These are phyloP conservation scores for Kluyveromyces wickerhamii DNA, from an alignment of 805 yeast genomes.

Conservation along the genomic window DNA sequence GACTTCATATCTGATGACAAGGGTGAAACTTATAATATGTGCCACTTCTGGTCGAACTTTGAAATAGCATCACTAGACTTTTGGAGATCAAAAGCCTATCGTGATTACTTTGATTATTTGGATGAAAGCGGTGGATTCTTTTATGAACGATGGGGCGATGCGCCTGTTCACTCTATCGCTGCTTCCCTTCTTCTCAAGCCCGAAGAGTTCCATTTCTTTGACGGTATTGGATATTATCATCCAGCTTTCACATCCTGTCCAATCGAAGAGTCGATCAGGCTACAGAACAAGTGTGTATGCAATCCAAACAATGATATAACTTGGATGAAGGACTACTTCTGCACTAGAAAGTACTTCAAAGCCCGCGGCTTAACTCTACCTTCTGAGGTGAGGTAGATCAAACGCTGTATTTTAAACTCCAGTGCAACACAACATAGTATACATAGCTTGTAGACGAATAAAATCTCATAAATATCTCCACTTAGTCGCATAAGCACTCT, in stretches of 20 bases:
- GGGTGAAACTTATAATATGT: constrained; percentile 59
- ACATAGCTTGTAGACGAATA: too few species aligned
- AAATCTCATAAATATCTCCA: too few species aligned
- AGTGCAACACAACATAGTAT: too few species aligned
- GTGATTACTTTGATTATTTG: constrained; percentile 50
- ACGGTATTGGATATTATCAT: constrained; percentile 69
- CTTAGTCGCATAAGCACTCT: too few species aligned
- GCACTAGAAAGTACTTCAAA: constrained; percentile 52
- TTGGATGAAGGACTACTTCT: constrained; percentile 61
- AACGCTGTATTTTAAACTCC: too few species aligned
- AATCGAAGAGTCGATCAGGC: constrained; percentile 41
- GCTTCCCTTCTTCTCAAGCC: constrained; percentile 51
- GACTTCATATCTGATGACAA: constrained; percentile 56
- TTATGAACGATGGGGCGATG: constrained; percentile 92
- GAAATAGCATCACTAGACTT: constrained; percentile 68
- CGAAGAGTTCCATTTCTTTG: constrained; percentile 59
- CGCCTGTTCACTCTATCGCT: constrained; percentile 81
- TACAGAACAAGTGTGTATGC: constrained; percentile 58
- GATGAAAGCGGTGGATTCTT: constrained; percentile 72
- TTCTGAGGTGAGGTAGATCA: constrained; percentile 8
- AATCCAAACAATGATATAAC: constrained; percentile 53
- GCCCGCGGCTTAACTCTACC: constrained; percentile 20
- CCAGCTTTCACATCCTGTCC: constrained; percentile 63
- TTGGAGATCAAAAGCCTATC: constrained; percentile 51
- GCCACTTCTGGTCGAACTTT: constrained; percentile 81